Conservation (phyloP, 2,329 filamentous ascomycete species). For the Cladophialophora psammophila region DNA sequence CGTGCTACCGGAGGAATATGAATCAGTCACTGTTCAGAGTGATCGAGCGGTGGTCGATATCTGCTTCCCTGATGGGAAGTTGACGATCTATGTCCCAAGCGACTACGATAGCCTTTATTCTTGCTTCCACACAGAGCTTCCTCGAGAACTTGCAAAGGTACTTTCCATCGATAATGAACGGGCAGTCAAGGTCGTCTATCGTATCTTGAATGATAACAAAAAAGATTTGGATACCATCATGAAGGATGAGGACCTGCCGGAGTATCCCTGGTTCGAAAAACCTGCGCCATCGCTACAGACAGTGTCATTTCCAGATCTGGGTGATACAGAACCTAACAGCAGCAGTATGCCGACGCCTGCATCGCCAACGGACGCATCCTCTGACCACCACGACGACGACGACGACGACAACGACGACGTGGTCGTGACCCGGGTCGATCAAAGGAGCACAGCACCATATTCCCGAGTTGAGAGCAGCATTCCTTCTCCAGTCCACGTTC, state of each 20-base stretch:
- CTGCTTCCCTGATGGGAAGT: conserved; percentile 7
- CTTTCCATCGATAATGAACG: conserved; percentile 16
- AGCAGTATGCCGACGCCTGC: conserved; percentile 2
- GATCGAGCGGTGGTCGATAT: conserved; percentile 23
- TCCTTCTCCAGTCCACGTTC: conserved; percentile 4
- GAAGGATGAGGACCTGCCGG: conserved; percentile 28
- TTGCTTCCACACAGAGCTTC: conserved; percentile 33
- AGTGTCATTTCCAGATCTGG: conserved; percentile 7
- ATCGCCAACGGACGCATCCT: conserved; percentile 1
- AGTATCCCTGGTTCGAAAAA: conserved; percentile 28
- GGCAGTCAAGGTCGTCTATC: conserved; percentile 29
- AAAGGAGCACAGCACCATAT: conserved; percentile 13
- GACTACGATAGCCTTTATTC: conserved; percentile 24
- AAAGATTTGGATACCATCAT: conserved; percentile 25
- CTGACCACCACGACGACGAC: conserved; percentile 1
- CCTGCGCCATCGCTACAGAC: conserved; percentile 18
- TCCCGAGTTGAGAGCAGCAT: conserved; percentile 7
- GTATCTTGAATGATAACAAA: conserved; percentile 29
- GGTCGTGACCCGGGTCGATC: conserved; percentile 6
- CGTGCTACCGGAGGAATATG: conserved; percentile 9
- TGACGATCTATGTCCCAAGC: conserved; percentile 28
- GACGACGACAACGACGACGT: conserved; percentile 2
- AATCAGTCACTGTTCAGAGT: conserved; percentile 8
- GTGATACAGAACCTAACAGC: conserved; percentile 12
- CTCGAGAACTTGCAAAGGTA: conserved; percentile 19